A percentile compares a stretch with the other conserved stretches of the same genome.
phyloP scores from a whole-genome alignment of 2,329 filamentous ascomycete genomes.

The Kalaharituber pfeilii region DNA sequence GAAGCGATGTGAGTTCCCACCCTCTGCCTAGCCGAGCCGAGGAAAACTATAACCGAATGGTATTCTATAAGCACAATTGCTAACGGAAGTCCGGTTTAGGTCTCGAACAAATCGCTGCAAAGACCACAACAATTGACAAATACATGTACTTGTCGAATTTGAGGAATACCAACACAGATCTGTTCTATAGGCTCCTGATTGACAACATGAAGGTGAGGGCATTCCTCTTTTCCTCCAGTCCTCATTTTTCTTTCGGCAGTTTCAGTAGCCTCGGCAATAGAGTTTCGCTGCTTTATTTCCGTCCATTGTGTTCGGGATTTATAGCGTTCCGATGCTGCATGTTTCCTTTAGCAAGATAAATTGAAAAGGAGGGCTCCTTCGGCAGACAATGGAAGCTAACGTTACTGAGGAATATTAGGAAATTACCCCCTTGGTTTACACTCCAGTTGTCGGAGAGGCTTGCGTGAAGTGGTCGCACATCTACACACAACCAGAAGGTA shows the following conservation, averaged over 20 bases:
- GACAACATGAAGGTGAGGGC: slow-evolving; percentile 44
- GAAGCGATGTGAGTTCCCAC: slow-evolving; percentile 31
- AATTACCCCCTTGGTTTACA: slow-evolving; percentile 71
- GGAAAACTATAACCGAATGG: not conserved
- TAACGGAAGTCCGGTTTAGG: slow-evolving; percentile 1
- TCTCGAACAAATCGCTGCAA: slow-evolving; percentile 23
- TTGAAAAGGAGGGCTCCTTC: not conserved
- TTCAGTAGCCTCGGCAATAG: no score
- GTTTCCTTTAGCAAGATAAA: not conserved
- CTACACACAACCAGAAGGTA: slow-evolving; percentile 80
- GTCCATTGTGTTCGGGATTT: not conserved
- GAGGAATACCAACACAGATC: slow-evolving; percentile 57
- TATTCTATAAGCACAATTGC: no score
- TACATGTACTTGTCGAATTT: slow-evolving; percentile 65
- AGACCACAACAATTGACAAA: slow-evolving; percentile 44
- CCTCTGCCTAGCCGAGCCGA: not conserved
- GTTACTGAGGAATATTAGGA: slow-evolving; percentile 34
- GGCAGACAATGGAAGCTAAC: not conserved
- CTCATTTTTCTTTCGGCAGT: no score
- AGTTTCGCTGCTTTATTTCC: not conserved
- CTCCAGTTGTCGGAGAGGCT: slow-evolving; percentile 82
- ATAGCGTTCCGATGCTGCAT: no score
- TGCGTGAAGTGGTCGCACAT: slow-evolving; percentile 92
- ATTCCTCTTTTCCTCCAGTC: slow-evolving; percentile 1
- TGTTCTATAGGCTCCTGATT: slow-evolving; percentile 69